Percentiles rank a stretch among this genome's conserved stretches.
Conservation (phyloP, 139 green algal species). For the Chlamydomonas applanata region DNA sequence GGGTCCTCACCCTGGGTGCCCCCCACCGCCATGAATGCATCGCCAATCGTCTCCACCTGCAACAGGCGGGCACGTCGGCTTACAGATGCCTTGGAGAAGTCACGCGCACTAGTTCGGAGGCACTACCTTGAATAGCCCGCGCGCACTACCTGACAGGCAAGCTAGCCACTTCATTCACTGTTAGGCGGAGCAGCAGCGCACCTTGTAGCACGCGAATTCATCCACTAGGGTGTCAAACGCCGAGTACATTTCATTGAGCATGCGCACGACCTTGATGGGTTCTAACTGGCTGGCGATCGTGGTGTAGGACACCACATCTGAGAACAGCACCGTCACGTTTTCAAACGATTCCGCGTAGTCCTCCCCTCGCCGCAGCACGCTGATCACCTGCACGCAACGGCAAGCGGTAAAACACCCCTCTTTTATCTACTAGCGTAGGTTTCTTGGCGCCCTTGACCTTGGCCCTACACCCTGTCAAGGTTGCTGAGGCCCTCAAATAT, state of each 20-base stretch:
- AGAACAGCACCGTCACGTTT: conserved; percentile 15
- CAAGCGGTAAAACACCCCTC: too few species aligned
- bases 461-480: too few species aligned
- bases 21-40: conserved; percentile 28
- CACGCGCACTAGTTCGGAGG: too few species aligned
- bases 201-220: not conserved
- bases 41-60: not conserved
- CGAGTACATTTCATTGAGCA: conserved; percentile 17
- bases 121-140: too few species aligned
- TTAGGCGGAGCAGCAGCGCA: not conserved
- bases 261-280: conserved; percentile 11
- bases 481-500: too few species aligned
- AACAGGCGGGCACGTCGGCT: too few species aligned
- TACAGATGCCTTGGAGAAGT: too few species aligned
- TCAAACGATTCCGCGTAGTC: conserved; percentile 28
- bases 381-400: conserved; percentile 13
- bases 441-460: too few species aligned
- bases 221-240: conserved; percentile 18
- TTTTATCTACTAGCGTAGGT: too few species aligned
- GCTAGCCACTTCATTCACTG: too few species aligned
- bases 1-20: conserved; percentile 24
- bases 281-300: conserved; percentile 12
- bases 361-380: conserved; percentile 14
- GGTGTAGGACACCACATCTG: conserved; percentile 26
- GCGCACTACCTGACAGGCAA: too few species aligned